A percentile compares a stretch with the other conserved stretches of the same genome.
These are phyloP conservation scores for Taphrina populina DNA, from an alignment of 1,139 yeast species.

Conservation along the genomic window DNA sequence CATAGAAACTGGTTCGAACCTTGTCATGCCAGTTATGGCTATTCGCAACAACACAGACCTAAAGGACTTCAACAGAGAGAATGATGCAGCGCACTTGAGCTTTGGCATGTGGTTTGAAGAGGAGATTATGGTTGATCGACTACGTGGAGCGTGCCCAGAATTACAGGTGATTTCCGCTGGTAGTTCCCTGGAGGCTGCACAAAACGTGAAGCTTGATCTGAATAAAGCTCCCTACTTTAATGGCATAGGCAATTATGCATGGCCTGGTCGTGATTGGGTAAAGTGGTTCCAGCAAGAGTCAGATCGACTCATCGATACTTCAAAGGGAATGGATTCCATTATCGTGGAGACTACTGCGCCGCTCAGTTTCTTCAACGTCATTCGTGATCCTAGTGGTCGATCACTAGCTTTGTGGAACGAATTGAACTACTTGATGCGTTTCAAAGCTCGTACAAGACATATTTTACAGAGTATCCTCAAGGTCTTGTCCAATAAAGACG, in stretches of 20 bases:
- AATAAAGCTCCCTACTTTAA: not conserved
- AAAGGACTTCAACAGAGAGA: slow-evolving; percentile 1
- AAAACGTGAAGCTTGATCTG: not conserved
- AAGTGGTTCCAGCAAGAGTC: not conserved
- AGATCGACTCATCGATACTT: too few species aligned
- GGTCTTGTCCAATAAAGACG: not conserved
- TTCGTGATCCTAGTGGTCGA: slow-evolving; percentile 2
- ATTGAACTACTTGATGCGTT: slow-evolving; percentile 4
- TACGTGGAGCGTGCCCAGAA: slow-evolving; percentile 1
- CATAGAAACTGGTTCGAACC: slow-evolving; percentile 4
- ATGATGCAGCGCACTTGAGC: not conserved
- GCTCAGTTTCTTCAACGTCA: slow-evolving; percentile 3
- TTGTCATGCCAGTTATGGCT: slow-evolving; percentile 11
- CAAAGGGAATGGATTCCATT: not conserved
- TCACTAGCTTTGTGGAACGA: slow-evolving; percentile 5
- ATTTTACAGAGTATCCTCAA: not conserved
- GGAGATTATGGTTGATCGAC: not conserved
- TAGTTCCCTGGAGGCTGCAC: not conserved
- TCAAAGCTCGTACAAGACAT: not conserved
- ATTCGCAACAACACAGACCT: slow-evolving; percentile 1
- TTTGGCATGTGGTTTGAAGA: slow-evolving; percentile 13
- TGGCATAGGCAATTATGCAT: not conserved
- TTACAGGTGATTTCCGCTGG: slow-evolving; percentile 1
- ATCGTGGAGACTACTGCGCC: slow-evolving; percentile 1
- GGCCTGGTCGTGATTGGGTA: slow-evolving; percentile 1